Conservation (phyloP, 2,329 filamentous ascomycete species). For the Diplodia scrobiculata region DNA sequence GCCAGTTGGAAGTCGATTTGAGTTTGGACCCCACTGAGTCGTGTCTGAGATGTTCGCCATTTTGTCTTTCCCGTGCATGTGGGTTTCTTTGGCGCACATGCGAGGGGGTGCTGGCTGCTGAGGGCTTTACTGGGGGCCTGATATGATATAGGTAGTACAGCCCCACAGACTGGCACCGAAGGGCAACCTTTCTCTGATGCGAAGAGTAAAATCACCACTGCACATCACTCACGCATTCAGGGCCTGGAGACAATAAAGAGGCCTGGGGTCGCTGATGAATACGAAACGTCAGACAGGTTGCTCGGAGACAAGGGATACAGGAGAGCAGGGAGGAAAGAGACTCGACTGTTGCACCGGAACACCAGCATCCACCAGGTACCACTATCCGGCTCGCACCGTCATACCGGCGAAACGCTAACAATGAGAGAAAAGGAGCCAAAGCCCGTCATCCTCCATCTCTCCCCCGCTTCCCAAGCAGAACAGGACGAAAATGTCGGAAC, state of each 20-base stretch:
- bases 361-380: neutral
- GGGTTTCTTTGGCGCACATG: neutral
- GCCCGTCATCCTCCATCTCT: neutral
- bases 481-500: slow-evolving; percentile 6
- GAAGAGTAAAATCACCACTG: neutral
- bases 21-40: neutral
- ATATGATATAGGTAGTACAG: slow-evolving; percentile 1
- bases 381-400: slow-evolving; percentile 1
- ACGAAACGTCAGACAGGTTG: neutral
- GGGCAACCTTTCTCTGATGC: neutral
- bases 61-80: neutral
- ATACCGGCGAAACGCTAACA: neutral
- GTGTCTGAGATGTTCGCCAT: neutral
- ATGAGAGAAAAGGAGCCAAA: neutral
- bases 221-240: neutral
- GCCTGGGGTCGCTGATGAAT: neutral
- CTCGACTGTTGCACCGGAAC: neutral
- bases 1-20: neutral
- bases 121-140: neutral
- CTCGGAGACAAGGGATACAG: neutral
- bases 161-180: neutral
- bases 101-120: slow-evolving; percentile 3
- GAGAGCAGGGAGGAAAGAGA: neutral
- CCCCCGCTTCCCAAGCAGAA: neutral
- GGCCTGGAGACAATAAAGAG: neutral